A percentile compares a stretch with the other conserved stretches of the same genome.
Evolutionary conservation across 768 basidiomycete genomes (phyloP).

Genomic region (Mycena indigotica): DNA sequence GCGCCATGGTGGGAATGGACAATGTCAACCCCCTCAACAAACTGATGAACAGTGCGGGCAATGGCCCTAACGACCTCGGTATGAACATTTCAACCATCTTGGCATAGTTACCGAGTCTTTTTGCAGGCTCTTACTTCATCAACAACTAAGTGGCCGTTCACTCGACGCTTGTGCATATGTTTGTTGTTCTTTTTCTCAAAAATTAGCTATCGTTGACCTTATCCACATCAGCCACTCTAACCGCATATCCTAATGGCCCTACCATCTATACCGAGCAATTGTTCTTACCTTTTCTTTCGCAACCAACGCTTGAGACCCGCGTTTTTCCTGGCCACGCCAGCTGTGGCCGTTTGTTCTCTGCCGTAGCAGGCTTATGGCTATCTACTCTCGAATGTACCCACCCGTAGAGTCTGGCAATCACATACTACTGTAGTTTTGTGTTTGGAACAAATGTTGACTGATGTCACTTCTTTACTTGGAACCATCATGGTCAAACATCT

Average conservation of each 20-base stretch:
- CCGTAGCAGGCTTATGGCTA: slow-evolving; percentile 18
- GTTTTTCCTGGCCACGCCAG: slow-evolving; percentile 20
- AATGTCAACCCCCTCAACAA: slow-evolving; percentile 58
- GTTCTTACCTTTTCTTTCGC: slow-evolving; percentile 1
- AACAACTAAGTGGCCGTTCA: slow-evolving; percentile 15
- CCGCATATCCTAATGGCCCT: neutral
- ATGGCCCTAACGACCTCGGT: slow-evolving; percentile 49
- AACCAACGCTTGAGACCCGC: slow-evolving; percentile 5
- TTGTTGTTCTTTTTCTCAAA: neutral
- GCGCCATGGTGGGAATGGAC: slow-evolving; percentile 41
- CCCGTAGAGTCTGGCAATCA: slow-evolving; percentile 7
- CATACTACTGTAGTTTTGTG: too few relatives aligned
- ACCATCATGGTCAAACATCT: slow-evolving; percentile 49
- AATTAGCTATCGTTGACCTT: neutral
- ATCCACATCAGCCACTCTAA: neutral
- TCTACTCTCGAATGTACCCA: slow-evolving; percentile 17
- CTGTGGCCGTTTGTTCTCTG: slow-evolving; percentile 15
- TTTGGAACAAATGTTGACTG: too few relatives aligned
- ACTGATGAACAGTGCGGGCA: slow-evolving; percentile 48
- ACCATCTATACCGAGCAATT: slow-evolving; percentile 20
- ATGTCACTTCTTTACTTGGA: neutral
- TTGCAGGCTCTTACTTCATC: slow-evolving; percentile 15
- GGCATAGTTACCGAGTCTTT: too few relatives aligned
- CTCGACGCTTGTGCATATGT: neutral
- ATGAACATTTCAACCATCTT: neutral